These are phyloP conservation scores for Macrocybe gigantea DNA, from an alignment of 768 basidiomycete species.

Conservation along the genomic window DNA sequence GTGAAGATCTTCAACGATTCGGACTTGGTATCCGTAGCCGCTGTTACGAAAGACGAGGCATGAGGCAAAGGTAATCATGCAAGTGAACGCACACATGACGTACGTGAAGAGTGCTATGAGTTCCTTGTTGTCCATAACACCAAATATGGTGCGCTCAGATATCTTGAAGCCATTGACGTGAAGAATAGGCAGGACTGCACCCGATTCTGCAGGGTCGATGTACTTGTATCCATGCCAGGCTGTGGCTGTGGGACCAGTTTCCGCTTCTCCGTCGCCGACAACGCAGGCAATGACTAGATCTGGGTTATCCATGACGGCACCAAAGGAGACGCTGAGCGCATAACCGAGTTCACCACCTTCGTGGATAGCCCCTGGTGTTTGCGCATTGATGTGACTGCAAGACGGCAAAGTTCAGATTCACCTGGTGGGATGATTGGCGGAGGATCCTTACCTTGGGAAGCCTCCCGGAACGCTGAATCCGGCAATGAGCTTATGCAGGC, in stretches of 20 bases:
- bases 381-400: conserved; percentile 65
- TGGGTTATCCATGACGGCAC: conserved; percentile 89
- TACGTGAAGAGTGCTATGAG: conserved; percentile 69
- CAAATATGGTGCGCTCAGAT: conserved; percentile 83
- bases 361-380: conserved; percentile 87
- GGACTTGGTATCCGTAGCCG: conserved; percentile 86
- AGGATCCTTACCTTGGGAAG: conserved; percentile 59
- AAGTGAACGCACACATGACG: conserved; percentile 8
- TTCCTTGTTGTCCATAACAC: conserved; percentile 89
- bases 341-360: conserved; percentile 92
- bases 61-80: not conserved
- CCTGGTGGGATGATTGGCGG: not conserved
- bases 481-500: conserved; percentile 63
- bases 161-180: conserved; percentile 91
- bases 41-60: conserved; percentile 21
- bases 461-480: conserved; percentile 80
- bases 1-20: conserved; percentile 65
- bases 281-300: conserved; percentile 76
- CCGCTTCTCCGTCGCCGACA: conserved; percentile 86
- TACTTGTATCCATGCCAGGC: conserved; percentile 90
- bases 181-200: conserved; percentile 87
- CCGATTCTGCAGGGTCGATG: conserved; percentile 84
- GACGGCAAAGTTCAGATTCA: not conserved
- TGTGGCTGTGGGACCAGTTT: conserved; percentile 73
- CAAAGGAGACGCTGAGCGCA: conserved; percentile 80